Evolutionary conservation across 768 basidiomycete species (phyloP).

Genomic region (Kwoniella shandongensis): DNA sequence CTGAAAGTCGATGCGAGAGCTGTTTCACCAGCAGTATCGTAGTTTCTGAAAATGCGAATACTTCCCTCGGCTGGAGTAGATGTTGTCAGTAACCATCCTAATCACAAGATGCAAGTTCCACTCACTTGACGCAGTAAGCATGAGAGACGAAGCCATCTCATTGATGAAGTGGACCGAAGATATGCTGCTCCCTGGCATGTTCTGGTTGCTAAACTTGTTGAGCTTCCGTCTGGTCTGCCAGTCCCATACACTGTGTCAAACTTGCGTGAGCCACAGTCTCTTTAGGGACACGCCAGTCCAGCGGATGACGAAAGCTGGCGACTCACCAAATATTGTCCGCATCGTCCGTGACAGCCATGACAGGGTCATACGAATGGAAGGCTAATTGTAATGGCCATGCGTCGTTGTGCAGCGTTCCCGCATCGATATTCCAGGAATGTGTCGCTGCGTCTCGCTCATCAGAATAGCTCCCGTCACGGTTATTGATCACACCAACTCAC

Average conservation of each 20-base stretch:
- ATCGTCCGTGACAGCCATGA: constrained; percentile 82
- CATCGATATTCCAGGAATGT: constrained; percentile 53
- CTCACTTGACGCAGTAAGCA: constrained; percentile 81
- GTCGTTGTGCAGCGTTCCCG: constrained; percentile 53
- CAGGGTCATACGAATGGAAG: constrained; percentile 90
- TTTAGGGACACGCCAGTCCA: background rate
- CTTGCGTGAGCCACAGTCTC: background rate
- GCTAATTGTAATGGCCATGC: constrained; percentile 61
- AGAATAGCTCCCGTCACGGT: background rate
- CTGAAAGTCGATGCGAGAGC: constrained; percentile 94
- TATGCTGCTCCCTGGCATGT: constrained; percentile 74
- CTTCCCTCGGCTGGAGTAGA: constrained; percentile 73
- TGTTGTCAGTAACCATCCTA: background rate
- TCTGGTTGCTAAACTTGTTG: constrained; percentile 84
- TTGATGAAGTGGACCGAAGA: constrained; percentile 91
- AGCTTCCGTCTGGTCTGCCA: constrained; percentile 80
- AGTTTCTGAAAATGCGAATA: constrained; percentile 87
- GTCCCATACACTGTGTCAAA: constrained; percentile 77
- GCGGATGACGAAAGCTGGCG: too few species aligned
- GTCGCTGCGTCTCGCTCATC: constrained; percentile 29
- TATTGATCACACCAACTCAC: constrained; percentile 57
- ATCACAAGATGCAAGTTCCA: constrained; percentile 2
- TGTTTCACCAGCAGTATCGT: constrained; percentile 72
- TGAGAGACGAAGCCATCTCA: constrained; percentile 87
- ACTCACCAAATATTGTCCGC: constrained; percentile 76